Evolutionary conservation across 2,329 filamentous ascomycete genomes (phyloP).

Genomic region (Aspergillus sp.): DNA sequence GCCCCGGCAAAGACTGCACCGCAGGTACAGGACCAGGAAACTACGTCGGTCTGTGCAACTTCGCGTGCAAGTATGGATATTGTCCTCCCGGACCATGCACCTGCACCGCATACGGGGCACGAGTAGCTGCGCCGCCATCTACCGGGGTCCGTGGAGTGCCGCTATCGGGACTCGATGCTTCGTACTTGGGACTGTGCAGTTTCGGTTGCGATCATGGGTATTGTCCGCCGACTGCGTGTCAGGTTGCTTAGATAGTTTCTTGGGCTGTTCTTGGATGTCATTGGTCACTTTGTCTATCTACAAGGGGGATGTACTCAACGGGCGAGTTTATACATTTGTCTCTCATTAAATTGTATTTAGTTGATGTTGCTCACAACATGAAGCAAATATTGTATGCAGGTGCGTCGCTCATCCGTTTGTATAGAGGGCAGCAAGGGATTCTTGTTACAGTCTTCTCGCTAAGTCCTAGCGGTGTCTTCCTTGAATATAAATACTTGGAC

Average conservation of each 20-base stretch:
- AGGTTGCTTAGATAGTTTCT: neutral
- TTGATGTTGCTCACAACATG: too few relatives aligned
- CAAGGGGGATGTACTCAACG: too few relatives aligned
- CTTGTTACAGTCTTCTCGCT: too few relatives aligned
- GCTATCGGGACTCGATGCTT: slow-evolving; percentile 25
- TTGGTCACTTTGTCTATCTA: too few relatives aligned
- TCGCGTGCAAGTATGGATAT: slow-evolving; percentile 32
- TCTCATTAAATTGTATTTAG: too few relatives aligned
- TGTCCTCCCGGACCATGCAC: slow-evolving; percentile 32
- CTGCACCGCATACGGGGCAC: slow-evolving; percentile 26
- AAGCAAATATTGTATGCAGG: too few relatives aligned
- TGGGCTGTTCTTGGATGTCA: neutral
- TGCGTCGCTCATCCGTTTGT: too few relatives aligned
- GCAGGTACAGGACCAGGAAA: slow-evolving; percentile 30
- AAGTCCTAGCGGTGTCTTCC: too few relatives aligned
- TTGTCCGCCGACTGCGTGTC: slow-evolving; percentile 38
- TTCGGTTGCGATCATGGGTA: slow-evolving; percentile 50
- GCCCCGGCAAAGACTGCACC: slow-evolving; percentile 22
- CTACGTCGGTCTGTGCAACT: slow-evolving; percentile 30
- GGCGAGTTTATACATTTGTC: too few relatives aligned
- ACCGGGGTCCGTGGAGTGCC: slow-evolving; percentile 22
- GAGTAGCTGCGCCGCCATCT: slow-evolving; percentile 23
- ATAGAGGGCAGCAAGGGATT: too few relatives aligned
- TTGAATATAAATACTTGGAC: too few relatives aligned
- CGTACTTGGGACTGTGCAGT: slow-evolving; percentile 48